These are phyloP conservation scores for Selaginella moellendorffii DNA, from an alignment of 75 land plant species.

Conservation along the genomic window DNA sequence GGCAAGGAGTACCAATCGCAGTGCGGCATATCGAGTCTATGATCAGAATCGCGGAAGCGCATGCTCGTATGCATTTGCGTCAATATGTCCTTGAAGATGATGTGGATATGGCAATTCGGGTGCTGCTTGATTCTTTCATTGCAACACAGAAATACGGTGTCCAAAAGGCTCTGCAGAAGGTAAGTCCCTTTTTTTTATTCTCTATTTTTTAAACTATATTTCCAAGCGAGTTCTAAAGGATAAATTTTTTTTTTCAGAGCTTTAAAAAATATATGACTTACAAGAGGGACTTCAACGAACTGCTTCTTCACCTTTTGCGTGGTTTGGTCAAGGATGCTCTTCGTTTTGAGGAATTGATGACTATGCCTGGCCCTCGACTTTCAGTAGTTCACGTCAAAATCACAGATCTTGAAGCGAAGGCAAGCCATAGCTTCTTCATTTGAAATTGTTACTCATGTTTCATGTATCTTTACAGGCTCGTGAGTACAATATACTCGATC, in stretches of 20 bases:
- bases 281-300: constrained; percentile 83
- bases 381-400: constrained; percentile 55
- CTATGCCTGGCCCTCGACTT: constrained; percentile 32
- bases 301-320: constrained; percentile 62
- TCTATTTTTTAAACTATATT: neutral
- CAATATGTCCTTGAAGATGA: constrained; percentile 82
- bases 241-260: constrained; percentile 48
- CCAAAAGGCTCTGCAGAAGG: constrained; percentile 89
- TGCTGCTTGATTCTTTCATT: constrained; percentile 81
- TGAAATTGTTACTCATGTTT: neutral
- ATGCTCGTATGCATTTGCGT: constrained; percentile 93
- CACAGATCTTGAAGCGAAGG: constrained; percentile 60
- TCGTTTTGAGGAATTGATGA: constrained; percentile 69
- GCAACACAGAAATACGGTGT: constrained; percentile 97
- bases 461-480: constrained; percentile 45
- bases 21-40: constrained; percentile 94
- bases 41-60: constrained; percentile 97
- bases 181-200: constrained; percentile 10
- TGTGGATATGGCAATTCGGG: constrained; percentile 96
- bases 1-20: constrained; percentile 96
- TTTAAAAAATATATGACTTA: constrained; percentile 90
- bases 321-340: constrained; percentile 78
- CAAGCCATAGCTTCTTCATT: constrained; percentile 7
- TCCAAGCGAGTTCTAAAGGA: too few species aligned
- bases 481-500: constrained; percentile 64